These are phyloP conservation scores for Capillidium rhysosporum DNA, from an alignment of 371 early-diverging fungal genomes.

Conservation along the genomic window DNA sequence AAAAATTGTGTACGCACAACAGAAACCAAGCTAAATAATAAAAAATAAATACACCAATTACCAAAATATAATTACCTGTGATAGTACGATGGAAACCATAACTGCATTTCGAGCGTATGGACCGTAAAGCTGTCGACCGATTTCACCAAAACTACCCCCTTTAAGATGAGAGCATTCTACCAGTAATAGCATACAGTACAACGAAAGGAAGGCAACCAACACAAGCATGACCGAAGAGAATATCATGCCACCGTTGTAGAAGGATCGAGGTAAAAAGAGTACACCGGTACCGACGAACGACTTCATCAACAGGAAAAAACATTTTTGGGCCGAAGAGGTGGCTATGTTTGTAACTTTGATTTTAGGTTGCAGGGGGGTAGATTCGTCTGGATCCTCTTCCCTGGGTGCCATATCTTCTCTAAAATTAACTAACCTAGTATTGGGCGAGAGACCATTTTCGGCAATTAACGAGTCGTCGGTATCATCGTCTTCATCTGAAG, in stretches of 20 bases:
- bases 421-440: background rate
- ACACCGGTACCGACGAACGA: conserved; percentile 79
- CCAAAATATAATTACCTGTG: conserved; percentile 28
- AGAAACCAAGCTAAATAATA: conserved; percentile 42
- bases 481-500: conserved; percentile 57
- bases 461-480: conserved; percentile 20
- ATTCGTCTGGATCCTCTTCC: background rate
- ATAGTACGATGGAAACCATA: conserved; percentile 54
- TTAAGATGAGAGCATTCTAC: conserved; percentile 32
- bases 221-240: conserved; percentile 31
- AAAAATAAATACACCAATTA: background rate
- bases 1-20: conserved; percentile 73
- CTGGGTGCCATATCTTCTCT: background rate
- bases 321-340: conserved; percentile 53
- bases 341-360: conserved; percentile 25
- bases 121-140: conserved; percentile 58
- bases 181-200: conserved; percentile 35
- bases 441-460: conserved; percentile 9
- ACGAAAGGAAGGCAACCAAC: conserved; percentile 27
- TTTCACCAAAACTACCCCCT: conserved; percentile 42
- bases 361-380: conserved; percentile 10
- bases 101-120: conserved; percentile 42
- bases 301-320: conserved; percentile 64
- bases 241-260: conserved; percentile 43
- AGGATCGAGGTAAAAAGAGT: conserved; percentile 59